Evolutionary conservation across 73 alveolate genomes (phyloP).

Genomic region (Blepharisma japonicum): DNA sequence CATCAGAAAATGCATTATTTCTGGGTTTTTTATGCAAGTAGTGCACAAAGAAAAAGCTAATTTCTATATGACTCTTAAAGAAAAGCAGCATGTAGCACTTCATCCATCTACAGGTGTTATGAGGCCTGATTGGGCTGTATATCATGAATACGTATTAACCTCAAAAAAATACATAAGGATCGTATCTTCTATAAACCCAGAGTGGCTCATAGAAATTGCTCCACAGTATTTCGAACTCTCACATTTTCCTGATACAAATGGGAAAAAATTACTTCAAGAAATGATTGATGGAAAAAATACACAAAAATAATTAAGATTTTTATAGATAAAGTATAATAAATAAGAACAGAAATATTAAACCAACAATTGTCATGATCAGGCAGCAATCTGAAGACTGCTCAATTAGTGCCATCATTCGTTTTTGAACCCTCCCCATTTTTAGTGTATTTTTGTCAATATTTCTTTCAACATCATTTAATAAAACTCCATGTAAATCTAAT

Average conservation of each 20-base stretch:
- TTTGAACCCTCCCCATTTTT: no score
- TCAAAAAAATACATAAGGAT: slow-evolving; percentile 96
- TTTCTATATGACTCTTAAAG: slow-evolving; percentile 69
- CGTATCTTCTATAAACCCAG: slow-evolving; percentile 88
- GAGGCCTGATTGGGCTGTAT: slow-evolving; percentile 97
- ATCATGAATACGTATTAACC: slow-evolving; percentile 98
- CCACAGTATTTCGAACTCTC: slow-evolving; percentile 94
- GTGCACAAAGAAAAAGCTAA: slow-evolving; percentile 30
- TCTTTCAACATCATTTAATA: no score
- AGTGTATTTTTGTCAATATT: no score
- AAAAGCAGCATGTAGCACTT: slow-evolving; percentile 92
- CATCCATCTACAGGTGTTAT: slow-evolving; percentile 95
- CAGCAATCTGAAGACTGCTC: no score
- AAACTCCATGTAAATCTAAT: no score
- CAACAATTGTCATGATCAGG: no score
- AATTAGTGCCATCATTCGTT: no score
- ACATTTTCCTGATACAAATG: slow-evolving; percentile 31
- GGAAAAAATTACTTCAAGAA: slow-evolving; percentile 20
- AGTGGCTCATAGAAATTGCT: slow-evolving; percentile 92
- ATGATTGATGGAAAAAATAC: no score
- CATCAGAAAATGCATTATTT: slow-evolving; percentile 53
- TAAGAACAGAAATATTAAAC: no score
- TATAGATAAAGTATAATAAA: no score
- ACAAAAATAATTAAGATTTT: no score
- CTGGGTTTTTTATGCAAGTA: slow-evolving; percentile 48